phyloP scores from a whole-genome alignment of 164 flowering plant genomes.

The Brasenia schreberi region DNA sequence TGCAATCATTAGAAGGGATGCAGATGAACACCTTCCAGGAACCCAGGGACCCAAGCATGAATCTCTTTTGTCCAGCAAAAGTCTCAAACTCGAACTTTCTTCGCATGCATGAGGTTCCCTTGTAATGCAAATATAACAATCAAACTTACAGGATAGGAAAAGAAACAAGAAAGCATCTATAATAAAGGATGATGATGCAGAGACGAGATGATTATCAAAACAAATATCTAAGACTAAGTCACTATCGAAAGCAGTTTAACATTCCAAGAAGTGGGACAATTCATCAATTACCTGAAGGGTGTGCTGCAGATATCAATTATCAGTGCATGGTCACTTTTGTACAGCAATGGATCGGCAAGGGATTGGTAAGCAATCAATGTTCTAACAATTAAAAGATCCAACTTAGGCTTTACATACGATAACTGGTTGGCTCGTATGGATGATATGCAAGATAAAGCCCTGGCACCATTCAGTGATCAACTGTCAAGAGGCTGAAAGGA shows the following conservation, averaged over 20 bases:
- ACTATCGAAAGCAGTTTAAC: neutral
- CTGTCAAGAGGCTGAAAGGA: neutral
- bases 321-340: conserved; percentile 60
- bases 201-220: neutral
- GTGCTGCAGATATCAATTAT: conserved; percentile 65
- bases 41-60: conserved; percentile 97
- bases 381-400: conserved; percentile 52
- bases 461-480: conserved; percentile 11
- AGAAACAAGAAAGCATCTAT: no score
- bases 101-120: conserved; percentile 73
- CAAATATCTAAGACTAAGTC: neutral
- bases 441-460: conserved; percentile 71
- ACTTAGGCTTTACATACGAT: conserved; percentile 32
- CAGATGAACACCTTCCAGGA: conserved; percentile 71
- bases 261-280: neutral
- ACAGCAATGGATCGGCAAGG: conserved; percentile 75
- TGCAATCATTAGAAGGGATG: neutral
- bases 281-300: conserved; percentile 58
- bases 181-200: neutral
- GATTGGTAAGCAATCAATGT: conserved; percentile 69
- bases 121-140: conserved; percentile 1
- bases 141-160: no score
- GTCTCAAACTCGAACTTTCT: conserved; percentile 84
- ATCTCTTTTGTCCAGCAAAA: conserved; percentile 86
- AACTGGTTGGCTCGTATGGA: conserved; percentile 33